Conservation (phyloP, 495 filamentous ascomycete genomes). For the Penicillium pulvis region DNA sequence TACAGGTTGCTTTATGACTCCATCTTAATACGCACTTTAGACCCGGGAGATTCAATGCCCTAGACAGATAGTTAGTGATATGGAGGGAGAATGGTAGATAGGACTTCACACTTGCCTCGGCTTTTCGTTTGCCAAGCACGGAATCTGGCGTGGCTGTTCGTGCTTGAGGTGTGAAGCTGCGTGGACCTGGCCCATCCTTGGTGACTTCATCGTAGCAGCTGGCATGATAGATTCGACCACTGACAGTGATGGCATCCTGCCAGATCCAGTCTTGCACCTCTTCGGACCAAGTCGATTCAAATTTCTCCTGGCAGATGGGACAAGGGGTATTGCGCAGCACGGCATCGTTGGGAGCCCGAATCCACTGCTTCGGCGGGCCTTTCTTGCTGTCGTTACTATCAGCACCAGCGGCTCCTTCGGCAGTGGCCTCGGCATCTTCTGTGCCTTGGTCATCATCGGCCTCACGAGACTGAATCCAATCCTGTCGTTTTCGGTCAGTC, state of each 20-base stretch:
- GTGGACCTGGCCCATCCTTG: conserved; percentile 54
- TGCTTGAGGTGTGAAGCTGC: conserved; percentile 42
- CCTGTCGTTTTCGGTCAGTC: conserved; percentile 44
- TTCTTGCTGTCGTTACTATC: conserved; percentile 47
- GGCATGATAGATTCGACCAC: conserved; percentile 82
- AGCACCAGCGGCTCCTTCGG: conserved; percentile 33
- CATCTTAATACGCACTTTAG: conserved; percentile 44
- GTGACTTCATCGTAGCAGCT: conserved; percentile 85
- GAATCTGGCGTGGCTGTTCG: conserved; percentile 63
- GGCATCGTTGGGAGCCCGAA: conserved; percentile 80
- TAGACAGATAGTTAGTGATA: conserved; percentile 20
- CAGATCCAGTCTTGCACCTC: conserved; percentile 96
- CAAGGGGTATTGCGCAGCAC: conserved; percentile 71
- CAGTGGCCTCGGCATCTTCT: conserved; percentile 42
- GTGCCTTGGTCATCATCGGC: conserved; percentile 62
- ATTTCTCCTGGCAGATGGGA: conserved; percentile 93
- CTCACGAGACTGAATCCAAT: conserved; percentile 87
- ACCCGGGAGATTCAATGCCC: conserved; percentile 40
- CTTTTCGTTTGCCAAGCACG: conserved; percentile 75
- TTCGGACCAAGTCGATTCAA: conserved; percentile 85
- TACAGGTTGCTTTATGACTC: conserved; percentile 24
- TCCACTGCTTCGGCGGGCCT: conserved; percentile 69
- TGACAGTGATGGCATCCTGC: conserved; percentile 82
- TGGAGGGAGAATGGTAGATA: background rate
- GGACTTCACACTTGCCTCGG: conserved; percentile 55